Percentiles rank a stretch among this genome's conserved stretches.
phyloP scores from a whole-genome alignment of 2,329 filamentous ascomycete genomes.

The Trichoderma sp. region DNA sequence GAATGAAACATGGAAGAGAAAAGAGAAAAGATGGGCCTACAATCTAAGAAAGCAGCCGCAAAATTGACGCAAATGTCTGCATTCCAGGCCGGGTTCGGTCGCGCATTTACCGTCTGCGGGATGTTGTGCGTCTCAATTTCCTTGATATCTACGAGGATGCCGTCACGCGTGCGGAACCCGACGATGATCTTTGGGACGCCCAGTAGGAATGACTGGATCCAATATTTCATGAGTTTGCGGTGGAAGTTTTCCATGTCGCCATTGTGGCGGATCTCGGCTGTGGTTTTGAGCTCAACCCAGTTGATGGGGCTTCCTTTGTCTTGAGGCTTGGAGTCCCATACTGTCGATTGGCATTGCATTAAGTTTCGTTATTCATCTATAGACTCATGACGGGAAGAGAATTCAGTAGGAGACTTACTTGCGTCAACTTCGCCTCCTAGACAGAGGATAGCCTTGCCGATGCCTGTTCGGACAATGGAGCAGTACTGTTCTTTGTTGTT shows the following conservation, averaged over 20 bases:
- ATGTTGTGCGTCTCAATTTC: conserved; percentile 80
- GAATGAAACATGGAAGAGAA: neutral
- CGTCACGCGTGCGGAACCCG: conserved; percentile 75
- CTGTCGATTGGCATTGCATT: conserved; percentile 42
- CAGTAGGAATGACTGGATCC: conserved; percentile 93
- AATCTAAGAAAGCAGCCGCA: conserved; percentile 73
- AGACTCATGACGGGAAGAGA: neutral
- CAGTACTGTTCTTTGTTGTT: conserved; percentile 95
- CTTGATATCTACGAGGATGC: conserved; percentile 70
- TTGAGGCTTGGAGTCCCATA: conserved; percentile 80
- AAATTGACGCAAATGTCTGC: conserved; percentile 95
- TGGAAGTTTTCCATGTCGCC: conserved; percentile 77
- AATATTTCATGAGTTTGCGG: conserved; percentile 90
- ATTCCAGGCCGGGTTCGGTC: conserved; percentile 75
- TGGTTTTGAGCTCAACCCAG: conserved; percentile 95
- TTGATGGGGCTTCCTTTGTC: conserved; percentile 69
- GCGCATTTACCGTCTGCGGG: conserved; percentile 70
- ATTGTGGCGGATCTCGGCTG: conserved; percentile 67
- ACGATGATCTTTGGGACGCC: conserved; percentile 91
- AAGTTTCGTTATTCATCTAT: neutral
- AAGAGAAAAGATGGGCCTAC: conserved; percentile 49
- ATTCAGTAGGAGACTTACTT: conserved; percentile 49
- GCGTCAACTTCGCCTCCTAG: conserved; percentile 94
- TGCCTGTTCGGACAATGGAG: conserved; percentile 85
- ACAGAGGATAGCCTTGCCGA: conserved; percentile 73